These are phyloP conservation scores for Conringia planisiliqua DNA, from an alignment of 345 rosid species.

Conservation along the genomic window DNA sequence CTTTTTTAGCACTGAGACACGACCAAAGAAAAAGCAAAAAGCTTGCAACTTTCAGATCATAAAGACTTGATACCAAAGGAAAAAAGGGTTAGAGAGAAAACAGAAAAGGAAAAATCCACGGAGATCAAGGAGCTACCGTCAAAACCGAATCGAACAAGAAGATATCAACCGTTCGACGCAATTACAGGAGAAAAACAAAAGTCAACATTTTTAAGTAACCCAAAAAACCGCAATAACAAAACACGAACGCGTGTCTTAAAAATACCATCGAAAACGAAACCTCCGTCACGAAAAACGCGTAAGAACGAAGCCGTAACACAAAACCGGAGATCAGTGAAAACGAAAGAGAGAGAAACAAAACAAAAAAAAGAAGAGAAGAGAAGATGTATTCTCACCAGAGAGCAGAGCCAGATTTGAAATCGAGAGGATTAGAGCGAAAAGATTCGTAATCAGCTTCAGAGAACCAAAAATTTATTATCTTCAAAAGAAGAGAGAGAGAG, in stretches of 20 bases:
- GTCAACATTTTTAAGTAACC: constrained; percentile 1
- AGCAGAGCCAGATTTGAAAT: constrained; percentile 4
- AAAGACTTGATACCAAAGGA: not conserved
- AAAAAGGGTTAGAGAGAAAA: not conserved
- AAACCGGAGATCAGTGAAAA: constrained; percentile 11
- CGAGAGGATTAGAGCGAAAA: not conserved
- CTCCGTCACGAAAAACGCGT: not conserved
- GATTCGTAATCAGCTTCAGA: not conserved
- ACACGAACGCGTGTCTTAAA: not conserved
- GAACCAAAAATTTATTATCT: constrained; percentile 1
- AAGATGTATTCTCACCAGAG: constrained; percentile 21
- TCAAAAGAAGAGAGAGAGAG: constrained; percentile 15
- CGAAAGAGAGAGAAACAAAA: not conserved
- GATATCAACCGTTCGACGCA: not conserved
- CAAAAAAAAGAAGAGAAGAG: not conserved
- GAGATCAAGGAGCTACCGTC: not conserved
- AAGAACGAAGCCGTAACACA: not conserved
- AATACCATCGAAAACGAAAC: not conserved
- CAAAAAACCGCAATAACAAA: not conserved
- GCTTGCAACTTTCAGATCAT: not conserved
- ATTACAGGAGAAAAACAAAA: not conserved
- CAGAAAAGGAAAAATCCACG: not conserved
- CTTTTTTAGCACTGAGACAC: not conserved
- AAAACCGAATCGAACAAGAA: constrained; percentile 19
- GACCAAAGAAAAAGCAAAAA: not conserved